These are phyloP conservation scores for Diaporthe citriasiana DNA, from an alignment of 2,329 filamentous ascomycete genomes.

Conservation along the genomic window DNA sequence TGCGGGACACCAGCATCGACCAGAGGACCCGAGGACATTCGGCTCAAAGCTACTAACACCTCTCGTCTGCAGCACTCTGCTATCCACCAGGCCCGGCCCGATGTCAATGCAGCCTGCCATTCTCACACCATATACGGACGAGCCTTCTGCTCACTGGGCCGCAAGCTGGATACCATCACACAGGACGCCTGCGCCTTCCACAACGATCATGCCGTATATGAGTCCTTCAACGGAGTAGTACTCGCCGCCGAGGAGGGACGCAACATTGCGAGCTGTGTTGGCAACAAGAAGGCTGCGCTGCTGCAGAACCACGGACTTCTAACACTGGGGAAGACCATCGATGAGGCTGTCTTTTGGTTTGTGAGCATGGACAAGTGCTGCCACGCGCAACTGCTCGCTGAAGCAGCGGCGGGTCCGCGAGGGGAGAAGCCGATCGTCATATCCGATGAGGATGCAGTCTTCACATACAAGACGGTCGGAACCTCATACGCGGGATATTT, in stretches of 20 bases:
- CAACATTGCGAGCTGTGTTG: constrained; percentile 62
- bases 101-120: constrained; percentile 68
- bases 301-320: constrained; percentile 70
- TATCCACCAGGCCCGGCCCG: constrained; percentile 68
- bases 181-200: constrained; percentile 75
- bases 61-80: constrained; percentile 53
- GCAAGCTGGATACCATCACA: constrained; percentile 74
- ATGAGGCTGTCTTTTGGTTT: constrained; percentile 69
- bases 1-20: background rate
- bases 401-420: constrained; percentile 72
- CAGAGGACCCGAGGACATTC: constrained; percentile 16
- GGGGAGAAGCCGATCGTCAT: constrained; percentile 77
- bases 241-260: constrained; percentile 65
- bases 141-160: constrained; percentile 73
- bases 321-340: constrained; percentile 64
- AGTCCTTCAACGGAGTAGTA: constrained; percentile 60
- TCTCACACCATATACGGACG: constrained; percentile 67
- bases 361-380: constrained; percentile 64
- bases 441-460: constrained; percentile 75
- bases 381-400: constrained; percentile 65
- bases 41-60: constrained; percentile 44
- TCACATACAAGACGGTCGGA: constrained; percentile 77
- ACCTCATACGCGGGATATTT: constrained; percentile 76
- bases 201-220: constrained; percentile 60
- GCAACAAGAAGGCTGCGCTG: constrained; percentile 64